Conservation (phyloP, 352 stramenopile genomes). For the Pythium aquatile region DNA sequence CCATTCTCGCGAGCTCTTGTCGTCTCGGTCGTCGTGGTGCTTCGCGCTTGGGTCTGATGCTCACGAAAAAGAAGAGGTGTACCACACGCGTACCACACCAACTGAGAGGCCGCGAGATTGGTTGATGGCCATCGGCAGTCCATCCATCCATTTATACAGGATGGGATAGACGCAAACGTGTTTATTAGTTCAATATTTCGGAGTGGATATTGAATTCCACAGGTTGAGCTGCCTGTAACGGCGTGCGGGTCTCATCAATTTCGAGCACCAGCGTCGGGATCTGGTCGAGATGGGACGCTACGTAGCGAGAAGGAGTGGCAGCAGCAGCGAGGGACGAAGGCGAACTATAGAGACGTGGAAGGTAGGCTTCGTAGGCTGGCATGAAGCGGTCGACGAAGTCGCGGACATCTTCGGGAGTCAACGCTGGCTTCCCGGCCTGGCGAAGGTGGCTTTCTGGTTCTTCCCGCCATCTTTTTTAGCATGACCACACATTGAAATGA, state of each 20-base stretch:
- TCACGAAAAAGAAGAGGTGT: slow-evolving; percentile 1
- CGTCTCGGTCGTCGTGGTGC: slow-evolving; percentile 4
- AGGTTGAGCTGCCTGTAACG: slow-evolving; percentile 25
- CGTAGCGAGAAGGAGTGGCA: neutral
- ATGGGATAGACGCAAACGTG: neutral
- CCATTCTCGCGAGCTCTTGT: slow-evolving; percentile 39
- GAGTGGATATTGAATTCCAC: slow-evolving; percentile 59
- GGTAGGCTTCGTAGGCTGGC: slow-evolving; percentile 76
- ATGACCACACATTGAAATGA: neutral
- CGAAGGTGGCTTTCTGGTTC: slow-evolving; percentile 73
- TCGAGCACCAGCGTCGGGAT: slow-evolving; percentile 60
- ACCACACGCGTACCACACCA: slow-evolving; percentile 23
- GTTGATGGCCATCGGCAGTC: slow-evolving; percentile 9
- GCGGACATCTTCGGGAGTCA: slow-evolving; percentile 61
- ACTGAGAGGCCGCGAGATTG: slow-evolving; percentile 1
- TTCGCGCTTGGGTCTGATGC: neutral
- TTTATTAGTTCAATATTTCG: slow-evolving; percentile 15
- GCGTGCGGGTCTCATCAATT: slow-evolving; percentile 46
- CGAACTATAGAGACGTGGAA: slow-evolving; percentile 51
- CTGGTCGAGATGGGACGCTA: slow-evolving; percentile 24
- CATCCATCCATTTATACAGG: slow-evolving; percentile 17
- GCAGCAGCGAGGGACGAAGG: neutral
- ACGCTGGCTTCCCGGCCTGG: slow-evolving; percentile 51
- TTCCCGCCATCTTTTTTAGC: slow-evolving; percentile 63
- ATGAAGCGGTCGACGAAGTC: slow-evolving; percentile 90